Base-by-base conservation (phyloP, 257 asterid species). In the Jacaranda copaia region DNA sequence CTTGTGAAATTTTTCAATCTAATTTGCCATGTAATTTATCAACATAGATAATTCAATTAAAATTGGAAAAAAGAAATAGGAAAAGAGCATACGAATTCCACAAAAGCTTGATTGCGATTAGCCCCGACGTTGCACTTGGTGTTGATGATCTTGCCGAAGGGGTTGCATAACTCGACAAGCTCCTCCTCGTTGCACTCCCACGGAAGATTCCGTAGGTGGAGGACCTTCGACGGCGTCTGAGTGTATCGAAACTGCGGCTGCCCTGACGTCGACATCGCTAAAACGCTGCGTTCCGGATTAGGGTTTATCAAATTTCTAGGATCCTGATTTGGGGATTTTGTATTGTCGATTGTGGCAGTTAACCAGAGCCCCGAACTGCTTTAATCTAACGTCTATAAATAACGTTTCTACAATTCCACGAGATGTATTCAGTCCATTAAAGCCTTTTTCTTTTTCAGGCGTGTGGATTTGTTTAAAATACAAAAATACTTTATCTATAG, bases 151-250 rank as follows among this genome's bases (percentile, higher is more conserved):
- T 79, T 86, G 68, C 98, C 96, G 72, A 93, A 93, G 70, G 97
- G 96, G 68, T 75, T 83, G 71, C 96, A 89, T n/a, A 93, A 84
- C 80, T 90, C 91, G 73, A 91, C 60, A 38, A 93, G 97, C 83
- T 93, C 96, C 70, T 93, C 98, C 51, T 91, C 92, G 69, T 16
- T 75, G 84, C 96, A 93, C 81, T 91, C 96, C 91, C 92, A 91
- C 5, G 97, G 97, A 19, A 93, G 92, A 80, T 93, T 93, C 70
- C 98, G 90, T 59, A 93, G 88, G 85, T 93, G 98, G 59, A 93
- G 83, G 70, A 93, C 98, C 91, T 93, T 93, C 64, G 96, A 93
- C 7, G 98, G 97, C 45, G 97, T 91, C 80, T 89, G 97, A 16
- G 97, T 85, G 84, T 87, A 91, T 62, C 98, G 89, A 78, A 93